phyloP scores from a whole-genome alignment of 73 alveolate species.

The Tetrahymena borealis region DNA sequence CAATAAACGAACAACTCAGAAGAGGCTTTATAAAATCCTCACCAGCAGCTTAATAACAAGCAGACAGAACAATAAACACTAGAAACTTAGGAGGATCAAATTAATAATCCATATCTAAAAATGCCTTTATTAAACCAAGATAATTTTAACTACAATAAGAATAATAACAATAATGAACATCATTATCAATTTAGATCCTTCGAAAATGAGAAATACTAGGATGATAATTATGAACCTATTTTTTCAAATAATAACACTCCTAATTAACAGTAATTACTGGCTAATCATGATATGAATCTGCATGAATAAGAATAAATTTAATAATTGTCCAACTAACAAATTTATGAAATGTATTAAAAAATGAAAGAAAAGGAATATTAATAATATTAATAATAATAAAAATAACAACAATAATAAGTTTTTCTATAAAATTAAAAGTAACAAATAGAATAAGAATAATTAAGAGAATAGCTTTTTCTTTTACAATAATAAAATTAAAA shows the following conservation, averaged over 20 bases:
- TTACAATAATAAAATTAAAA: too few species aligned
- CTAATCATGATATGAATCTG: not conserved
- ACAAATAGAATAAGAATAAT: too few species aligned
- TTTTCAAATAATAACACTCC: not conserved
- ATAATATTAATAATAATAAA: too few species aligned
- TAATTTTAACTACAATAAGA: not conserved
- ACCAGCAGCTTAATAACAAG: not conserved
- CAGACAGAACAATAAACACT: not conserved
- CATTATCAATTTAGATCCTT: not conserved
- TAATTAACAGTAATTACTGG: not conserved
- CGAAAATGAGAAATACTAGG: not conserved
- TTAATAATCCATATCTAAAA: not conserved
- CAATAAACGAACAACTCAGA: too few species aligned
- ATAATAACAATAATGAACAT: not conserved
- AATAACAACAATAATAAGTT: too few species aligned
- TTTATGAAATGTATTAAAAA: too few species aligned
- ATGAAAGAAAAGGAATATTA: too few species aligned
- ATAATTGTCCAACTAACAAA: too few species aligned
- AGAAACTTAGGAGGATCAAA: not conserved
- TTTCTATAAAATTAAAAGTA: too few species aligned
- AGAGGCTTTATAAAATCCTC: too few species aligned
- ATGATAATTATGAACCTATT: not conserved
- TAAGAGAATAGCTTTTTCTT: too few species aligned
- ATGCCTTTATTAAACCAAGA: not conserved
- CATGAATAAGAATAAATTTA: too few species aligned